Conservation (phyloP, 2,329 filamentous ascomycete genomes). For the Dothideomycetes sp. region DNA sequence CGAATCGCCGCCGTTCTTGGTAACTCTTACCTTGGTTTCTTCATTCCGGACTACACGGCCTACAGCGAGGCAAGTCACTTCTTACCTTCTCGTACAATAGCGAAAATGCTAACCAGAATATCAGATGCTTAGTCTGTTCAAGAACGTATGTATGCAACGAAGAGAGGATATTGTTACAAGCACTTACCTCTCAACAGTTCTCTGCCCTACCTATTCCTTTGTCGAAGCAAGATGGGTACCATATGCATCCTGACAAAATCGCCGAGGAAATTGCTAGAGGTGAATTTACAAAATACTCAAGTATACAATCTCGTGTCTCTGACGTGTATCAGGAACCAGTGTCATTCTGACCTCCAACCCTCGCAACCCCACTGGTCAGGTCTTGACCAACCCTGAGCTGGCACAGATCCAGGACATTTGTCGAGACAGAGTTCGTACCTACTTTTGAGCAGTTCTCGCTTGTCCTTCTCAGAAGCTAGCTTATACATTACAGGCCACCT, state of each 20-base stretch:
- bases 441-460: too few relatives aligned
- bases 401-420: slow-evolving; percentile 88
- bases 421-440: too few relatives aligned
- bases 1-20: slow-evolving; percentile 89
- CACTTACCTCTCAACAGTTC: slow-evolving; percentile 33
- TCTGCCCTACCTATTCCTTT: slow-evolving; percentile 79
- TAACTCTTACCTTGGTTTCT: slow-evolving; percentile 76
- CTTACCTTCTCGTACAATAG: too few relatives aligned
- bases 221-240: slow-evolving; percentile 75
- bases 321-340: slow-evolving; percentile 23
- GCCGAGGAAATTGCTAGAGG: slow-evolving; percentile 45
- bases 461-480: too few relatives aligned
- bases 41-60: slow-evolving; percentile 68
- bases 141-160: too few relatives aligned
- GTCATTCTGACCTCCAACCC: slow-evolving; percentile 94
- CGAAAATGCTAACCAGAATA: too few relatives aligned
- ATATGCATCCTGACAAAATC: slow-evolving; percentile 88
- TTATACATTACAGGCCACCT: too few relatives aligned
- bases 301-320: too few relatives aligned
- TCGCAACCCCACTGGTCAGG: slow-evolving; percentile 83
- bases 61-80: too few relatives aligned
- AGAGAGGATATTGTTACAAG: too few relatives aligned
- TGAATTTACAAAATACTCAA: too few relatives aligned
- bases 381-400: slow-evolving; percentile 74
- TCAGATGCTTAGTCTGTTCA: slow-evolving; percentile 91